A percentile compares a stretch with the other conserved stretches of the same genome.
These are phyloP conservation scores for Punctularia strigosozonata DNA, from an alignment of 768 basidiomycete species.

Conservation along the genomic window DNA sequence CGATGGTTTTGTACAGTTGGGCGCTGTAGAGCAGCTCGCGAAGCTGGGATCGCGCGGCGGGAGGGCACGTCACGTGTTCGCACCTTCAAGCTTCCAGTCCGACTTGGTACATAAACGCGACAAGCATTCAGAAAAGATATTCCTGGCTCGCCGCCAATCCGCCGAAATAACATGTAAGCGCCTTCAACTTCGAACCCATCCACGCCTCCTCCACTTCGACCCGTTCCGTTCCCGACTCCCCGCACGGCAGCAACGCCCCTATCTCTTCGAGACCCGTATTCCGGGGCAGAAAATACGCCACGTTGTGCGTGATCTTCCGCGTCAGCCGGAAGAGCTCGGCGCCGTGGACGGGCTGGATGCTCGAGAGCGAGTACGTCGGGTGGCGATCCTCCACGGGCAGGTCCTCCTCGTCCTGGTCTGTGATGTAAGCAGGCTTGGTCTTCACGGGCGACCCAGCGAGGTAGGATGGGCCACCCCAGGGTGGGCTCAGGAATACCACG, in stretches of 20 bases:
- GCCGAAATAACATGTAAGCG: slow-evolving; percentile 90
- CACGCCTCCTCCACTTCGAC: slow-evolving; percentile 95
- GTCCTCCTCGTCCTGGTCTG: slow-evolving; percentile 4
- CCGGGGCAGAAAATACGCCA: slow-evolving; percentile 85
- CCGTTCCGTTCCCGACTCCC: slow-evolving; percentile 6
- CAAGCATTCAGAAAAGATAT: slow-evolving; percentile 43
- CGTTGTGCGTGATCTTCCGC: slow-evolving; percentile 59
- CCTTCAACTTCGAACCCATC: slow-evolving; percentile 91
- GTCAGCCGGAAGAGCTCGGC: slow-evolving; percentile 70
- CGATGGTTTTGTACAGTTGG: too few relatives aligned
- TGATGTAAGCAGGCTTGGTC: slow-evolving; percentile 1
- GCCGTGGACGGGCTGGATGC: slow-evolving; percentile 74
- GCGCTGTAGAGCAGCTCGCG: too few relatives aligned
- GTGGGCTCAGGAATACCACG: slow-evolving; percentile 87
- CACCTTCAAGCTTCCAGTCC: too few relatives aligned
- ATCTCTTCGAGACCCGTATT: slow-evolving; percentile 72
- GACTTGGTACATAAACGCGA: too few relatives aligned
- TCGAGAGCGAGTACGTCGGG: slow-evolving; percentile 55
- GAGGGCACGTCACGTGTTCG: too few relatives aligned
- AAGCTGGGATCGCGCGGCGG: too few relatives aligned
- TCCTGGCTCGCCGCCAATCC: slow-evolving; percentile 66
- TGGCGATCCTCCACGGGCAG: slow-evolving; percentile 21
- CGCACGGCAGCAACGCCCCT: slow-evolving; percentile 24
- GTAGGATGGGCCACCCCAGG: slow-evolving; percentile 88
- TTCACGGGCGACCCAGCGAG: slow-evolving; percentile 24